A percentile compares a stretch with the other conserved stretches of the same genome.
Evolutionary conservation across 2,329 filamentous ascomycete genomes (phyloP).

Genomic region (Talaromyces piceae): DNA sequence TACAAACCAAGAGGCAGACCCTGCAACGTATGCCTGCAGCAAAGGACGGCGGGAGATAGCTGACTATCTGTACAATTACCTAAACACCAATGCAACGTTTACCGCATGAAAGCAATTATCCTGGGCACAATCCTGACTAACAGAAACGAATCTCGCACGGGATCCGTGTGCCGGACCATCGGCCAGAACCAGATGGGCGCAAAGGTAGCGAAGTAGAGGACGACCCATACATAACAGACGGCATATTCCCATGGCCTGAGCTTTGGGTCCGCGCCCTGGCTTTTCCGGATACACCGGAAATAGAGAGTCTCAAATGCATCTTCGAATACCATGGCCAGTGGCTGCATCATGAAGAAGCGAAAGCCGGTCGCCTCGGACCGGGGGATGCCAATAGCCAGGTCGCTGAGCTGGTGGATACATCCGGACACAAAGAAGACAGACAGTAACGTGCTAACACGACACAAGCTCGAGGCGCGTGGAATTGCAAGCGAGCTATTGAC

Average conservation of each 20-base stretch:
- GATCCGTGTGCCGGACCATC: not conserved
- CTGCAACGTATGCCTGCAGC: not conserved
- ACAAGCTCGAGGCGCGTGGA: not conserved
- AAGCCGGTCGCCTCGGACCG: not conserved
- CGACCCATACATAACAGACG: not conserved
- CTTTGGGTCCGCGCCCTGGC: not conserved
- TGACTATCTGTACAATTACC: not conserved
- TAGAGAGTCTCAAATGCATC: not conserved
- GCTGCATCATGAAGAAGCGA: not conserved
- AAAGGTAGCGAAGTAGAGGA: not conserved
- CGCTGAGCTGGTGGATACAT: not conserved
- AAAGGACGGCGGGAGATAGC: not conserved
- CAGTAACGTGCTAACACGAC: not conserved
- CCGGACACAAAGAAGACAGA: not conserved
- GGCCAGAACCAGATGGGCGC: conserved; percentile 1
- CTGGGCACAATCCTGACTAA: not conserved
- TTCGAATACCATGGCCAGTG: not conserved
- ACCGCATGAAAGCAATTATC: not conserved
- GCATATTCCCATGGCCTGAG: not conserved
- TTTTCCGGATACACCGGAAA: not conserved
- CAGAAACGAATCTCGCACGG: not conserved
- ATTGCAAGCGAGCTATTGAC: not conserved
- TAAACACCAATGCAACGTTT: not conserved
- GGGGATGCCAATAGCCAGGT: not conserved
- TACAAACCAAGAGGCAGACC: not conserved